Percentiles rank a stretch among this genome's conserved stretches.
Evolutionary conservation across 371 early-diverging fungal genomes (phyloP).

Genomic region (Blakeslea trispora): DNA sequence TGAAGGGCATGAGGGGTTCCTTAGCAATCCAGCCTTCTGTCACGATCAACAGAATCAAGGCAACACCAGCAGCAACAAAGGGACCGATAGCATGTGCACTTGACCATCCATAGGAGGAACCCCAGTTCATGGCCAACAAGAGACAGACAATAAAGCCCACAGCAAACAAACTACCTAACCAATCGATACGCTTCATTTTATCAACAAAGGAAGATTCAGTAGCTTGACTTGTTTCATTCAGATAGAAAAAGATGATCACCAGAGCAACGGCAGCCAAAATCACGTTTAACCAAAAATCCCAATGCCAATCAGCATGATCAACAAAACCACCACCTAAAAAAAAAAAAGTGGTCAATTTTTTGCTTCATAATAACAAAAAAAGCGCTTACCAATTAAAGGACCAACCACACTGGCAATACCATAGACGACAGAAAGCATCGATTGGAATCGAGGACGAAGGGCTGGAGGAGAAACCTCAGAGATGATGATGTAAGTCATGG

Average conservation of each 20-base stretch:
- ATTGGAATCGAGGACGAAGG: slow-evolving; percentile 69
- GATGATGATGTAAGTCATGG: slow-evolving; percentile 74
- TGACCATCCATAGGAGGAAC: slow-evolving; percentile 50
- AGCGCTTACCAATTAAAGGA: slow-evolving; percentile 48
- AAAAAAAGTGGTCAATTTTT: too few species aligned
- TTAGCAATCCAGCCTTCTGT: slow-evolving; percentile 53
- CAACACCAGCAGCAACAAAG: slow-evolving; percentile 48
- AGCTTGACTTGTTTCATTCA: slow-evolving; percentile 45
- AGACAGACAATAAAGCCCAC: slow-evolving; percentile 46
- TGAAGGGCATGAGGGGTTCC: slow-evolving; percentile 46
- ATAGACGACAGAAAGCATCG: slow-evolving; percentile 62
- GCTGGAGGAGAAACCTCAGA: slow-evolving; percentile 70
- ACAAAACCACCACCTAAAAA: slow-evolving; percentile 71
- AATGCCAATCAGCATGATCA: slow-evolving; percentile 67
- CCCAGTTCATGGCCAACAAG: slow-evolving; percentile 58
- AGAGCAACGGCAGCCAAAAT: slow-evolving; percentile 68
- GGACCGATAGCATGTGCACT: slow-evolving; percentile 53
- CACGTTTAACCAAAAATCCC: slow-evolving; percentile 76
- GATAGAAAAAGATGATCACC: slow-evolving; percentile 50
- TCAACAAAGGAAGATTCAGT: slow-evolving; percentile 36
- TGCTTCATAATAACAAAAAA: not conserved
- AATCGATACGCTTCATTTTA: slow-evolving; percentile 71
- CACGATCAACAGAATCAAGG: slow-evolving; percentile 40
- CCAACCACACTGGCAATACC: slow-evolving; percentile 75
- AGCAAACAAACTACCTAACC: slow-evolving; percentile 49